Conservation (phyloP, 768 basidiomycete genomes). For the Termitomyces sp. region DNA sequence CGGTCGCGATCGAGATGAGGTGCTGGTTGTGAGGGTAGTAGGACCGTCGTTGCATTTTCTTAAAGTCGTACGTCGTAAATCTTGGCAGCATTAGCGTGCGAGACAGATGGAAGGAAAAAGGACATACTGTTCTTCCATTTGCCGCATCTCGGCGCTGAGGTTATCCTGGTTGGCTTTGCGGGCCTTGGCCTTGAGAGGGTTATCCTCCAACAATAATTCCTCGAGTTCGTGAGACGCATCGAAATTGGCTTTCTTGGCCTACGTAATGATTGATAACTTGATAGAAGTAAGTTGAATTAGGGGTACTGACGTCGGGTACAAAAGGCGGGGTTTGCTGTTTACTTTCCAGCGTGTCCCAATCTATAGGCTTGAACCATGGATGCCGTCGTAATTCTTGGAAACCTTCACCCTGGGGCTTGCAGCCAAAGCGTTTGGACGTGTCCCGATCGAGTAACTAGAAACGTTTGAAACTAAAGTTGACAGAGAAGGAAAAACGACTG, state of each 20-base stretch:
- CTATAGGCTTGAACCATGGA: slow-evolving; percentile 84
- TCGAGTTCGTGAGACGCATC: slow-evolving; percentile 98
- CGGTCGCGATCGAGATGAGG: slow-evolving; percentile 65
- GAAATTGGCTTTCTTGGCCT: slow-evolving; percentile 99
- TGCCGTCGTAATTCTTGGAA: slow-evolving; percentile 74
- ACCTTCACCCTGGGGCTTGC: slow-evolving; percentile 73
- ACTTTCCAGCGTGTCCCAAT: slow-evolving; percentile 82
- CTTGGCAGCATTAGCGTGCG: slow-evolving; percentile 30
- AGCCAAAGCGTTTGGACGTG: slow-evolving; percentile 73
- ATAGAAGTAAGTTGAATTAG: not conserved
- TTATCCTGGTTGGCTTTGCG: slow-evolving; percentile 89
- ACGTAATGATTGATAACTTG: not conserved
- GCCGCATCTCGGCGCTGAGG: slow-evolving; percentile 86
- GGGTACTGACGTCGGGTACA: slow-evolving; percentile 70
- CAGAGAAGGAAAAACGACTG: slow-evolving; percentile 24
- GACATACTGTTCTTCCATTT: slow-evolving; percentile 96
- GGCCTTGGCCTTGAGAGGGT: slow-evolving; percentile 91
- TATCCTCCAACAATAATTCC: slow-evolving; percentile 92
- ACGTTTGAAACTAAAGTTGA: not conserved
- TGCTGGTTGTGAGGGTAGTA: slow-evolving; percentile 87
- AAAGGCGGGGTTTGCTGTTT: slow-evolving; percentile 80
- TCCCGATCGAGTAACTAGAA: slow-evolving; percentile 84
- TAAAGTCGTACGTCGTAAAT: slow-evolving; percentile 90
- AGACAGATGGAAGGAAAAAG: slow-evolving; percentile 7
- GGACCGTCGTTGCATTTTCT: slow-evolving; percentile 84